Evolutionary conservation across 257 asterid species (phyloP).

Genomic region (Solanum piurae): DNA sequence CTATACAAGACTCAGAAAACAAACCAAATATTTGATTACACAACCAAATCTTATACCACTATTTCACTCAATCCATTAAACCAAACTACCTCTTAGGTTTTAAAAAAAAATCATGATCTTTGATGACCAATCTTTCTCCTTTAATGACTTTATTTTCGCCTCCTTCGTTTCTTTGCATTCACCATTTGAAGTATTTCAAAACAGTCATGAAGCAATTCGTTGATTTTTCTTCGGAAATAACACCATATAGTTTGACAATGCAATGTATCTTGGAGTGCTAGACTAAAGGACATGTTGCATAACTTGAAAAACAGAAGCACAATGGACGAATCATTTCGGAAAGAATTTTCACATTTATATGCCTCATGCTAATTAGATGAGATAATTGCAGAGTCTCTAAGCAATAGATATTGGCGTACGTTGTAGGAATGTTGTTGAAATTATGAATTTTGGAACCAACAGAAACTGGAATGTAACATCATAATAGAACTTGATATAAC

Average conservation of each 20-base stretch:
- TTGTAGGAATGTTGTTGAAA: not conserved
- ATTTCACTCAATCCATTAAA: not conserved
- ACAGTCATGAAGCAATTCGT: not conserved
- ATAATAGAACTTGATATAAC: not conserved
- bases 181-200: not conserved
- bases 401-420: not conserved
- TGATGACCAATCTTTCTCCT: not conserved
- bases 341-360: not conserved
- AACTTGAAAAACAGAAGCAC: not conserved
- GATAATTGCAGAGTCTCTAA: not conserved
- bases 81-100: not conserved
- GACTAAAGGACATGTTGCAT: not conserved
- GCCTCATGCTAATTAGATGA: not conserved
- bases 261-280: not conserved
- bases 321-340: not conserved
- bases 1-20: not conserved
- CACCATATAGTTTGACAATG: not conserved
- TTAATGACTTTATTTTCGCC: not conserved
- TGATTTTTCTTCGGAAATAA: not conserved
- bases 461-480: not conserved
- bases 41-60: too few relatives aligned
- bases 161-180: not conserved
- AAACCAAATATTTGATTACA: not conserved
- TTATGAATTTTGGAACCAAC: not conserved
- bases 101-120: not conserved